Conservation (phyloP, 139 green algal genomes). For the Raphidocelis subcapitata region DNA sequence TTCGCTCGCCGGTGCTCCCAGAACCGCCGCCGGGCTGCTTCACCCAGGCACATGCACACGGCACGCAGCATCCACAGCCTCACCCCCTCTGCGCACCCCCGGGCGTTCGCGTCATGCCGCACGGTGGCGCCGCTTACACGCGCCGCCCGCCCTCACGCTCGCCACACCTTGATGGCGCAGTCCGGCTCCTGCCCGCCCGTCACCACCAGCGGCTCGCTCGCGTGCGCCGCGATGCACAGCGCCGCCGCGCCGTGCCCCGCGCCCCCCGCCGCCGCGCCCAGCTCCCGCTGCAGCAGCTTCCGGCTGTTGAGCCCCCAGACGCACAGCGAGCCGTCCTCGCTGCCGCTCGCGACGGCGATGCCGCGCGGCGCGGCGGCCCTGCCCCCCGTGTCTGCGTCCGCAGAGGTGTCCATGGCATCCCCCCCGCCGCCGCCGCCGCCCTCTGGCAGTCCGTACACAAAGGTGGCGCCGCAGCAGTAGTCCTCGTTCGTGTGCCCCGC, state of each 20-base stretch:
- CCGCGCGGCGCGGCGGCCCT: conserved; percentile 6
- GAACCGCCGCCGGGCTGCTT: no score
- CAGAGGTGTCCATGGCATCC: conserved; percentile 55
- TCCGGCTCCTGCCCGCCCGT: conserved; percentile 56
- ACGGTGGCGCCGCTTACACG: no score
- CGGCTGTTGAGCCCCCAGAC: conserved; percentile 81
- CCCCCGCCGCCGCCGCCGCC: conserved; percentile 45
- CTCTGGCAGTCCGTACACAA: neutral
- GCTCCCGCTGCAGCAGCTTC: conserved; percentile 45
- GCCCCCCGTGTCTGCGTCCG: conserved; percentile 42
- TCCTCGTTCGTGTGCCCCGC: conserved; percentile 51
- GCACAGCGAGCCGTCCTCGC: conserved; percentile 78
- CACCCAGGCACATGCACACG: no score
- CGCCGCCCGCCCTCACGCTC: no score
- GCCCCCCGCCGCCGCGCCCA: conserved; percentile 25
- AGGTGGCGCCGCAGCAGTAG: conserved; percentile 36
- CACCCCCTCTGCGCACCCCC: no score
- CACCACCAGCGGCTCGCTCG: conserved; percentile 32
- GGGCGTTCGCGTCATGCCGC: no score
- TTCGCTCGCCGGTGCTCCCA: no score
- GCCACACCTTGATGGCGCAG: conserved; percentile 72
- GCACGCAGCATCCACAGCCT: no score
- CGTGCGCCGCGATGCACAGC: conserved; percentile 51
- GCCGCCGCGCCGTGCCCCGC: conserved; percentile 59
- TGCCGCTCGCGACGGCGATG: conserved; percentile 73